phyloP scores from a whole-genome alignment of 2,329 filamentous ascomycete genomes.

The Ceratocystis cubensis region DNA sequence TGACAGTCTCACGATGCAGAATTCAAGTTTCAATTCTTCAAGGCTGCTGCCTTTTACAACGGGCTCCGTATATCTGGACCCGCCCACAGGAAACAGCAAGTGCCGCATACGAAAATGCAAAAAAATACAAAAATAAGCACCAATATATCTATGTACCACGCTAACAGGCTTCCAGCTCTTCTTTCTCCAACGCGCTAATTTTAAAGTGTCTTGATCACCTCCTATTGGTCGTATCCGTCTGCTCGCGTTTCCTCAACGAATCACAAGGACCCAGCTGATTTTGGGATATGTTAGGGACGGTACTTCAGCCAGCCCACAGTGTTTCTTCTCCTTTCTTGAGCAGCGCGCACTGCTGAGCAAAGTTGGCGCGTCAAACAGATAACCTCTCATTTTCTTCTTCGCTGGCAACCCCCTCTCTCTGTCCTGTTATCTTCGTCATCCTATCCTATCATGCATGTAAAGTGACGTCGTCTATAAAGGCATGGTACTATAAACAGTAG shows the following conservation, averaged over 20 bases:
- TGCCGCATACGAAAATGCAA: background rate
- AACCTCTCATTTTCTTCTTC: background rate
- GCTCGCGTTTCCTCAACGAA: background rate
- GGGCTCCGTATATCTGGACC: no score
- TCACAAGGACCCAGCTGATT: background rate
- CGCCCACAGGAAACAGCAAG: background rate
- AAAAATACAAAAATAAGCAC: background rate
- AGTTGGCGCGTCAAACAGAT: background rate
- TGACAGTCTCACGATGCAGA: background rate
- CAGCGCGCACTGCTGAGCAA: background rate
- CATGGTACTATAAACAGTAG: background rate
- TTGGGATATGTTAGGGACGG: background rate
- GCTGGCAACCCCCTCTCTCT: background rate
- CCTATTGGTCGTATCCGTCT: background rate
- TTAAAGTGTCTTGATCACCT: background rate
- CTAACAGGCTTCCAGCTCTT: conserved; percentile 4
- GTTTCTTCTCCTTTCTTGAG: background rate
- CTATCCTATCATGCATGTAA: background rate
- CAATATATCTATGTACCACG: background rate
- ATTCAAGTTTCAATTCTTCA: no score
- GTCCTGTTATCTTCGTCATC: background rate
- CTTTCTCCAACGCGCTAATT: background rate
- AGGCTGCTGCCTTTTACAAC: no score
- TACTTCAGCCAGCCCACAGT: no score
- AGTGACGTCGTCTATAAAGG: conserved; percentile 6